These are phyloP conservation scores for Phytophthora nicotianae DNA, from an alignment of 352 stramenopile genomes.

Conservation along the genomic window DNA sequence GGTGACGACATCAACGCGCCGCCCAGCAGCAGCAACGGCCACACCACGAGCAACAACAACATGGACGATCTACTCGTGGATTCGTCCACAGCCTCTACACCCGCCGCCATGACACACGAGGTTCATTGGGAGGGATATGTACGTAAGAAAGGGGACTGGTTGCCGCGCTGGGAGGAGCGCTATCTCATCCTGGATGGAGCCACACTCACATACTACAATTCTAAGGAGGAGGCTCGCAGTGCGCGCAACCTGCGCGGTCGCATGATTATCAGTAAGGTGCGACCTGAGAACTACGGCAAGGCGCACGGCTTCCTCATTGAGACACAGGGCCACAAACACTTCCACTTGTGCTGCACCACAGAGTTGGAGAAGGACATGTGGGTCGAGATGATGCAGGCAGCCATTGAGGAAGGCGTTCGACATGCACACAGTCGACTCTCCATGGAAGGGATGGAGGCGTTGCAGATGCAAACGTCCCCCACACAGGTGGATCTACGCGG, in stretches of 20 bases:
- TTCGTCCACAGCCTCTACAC: slow-evolving; percentile 41
- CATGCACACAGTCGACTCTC: slow-evolving; percentile 30
- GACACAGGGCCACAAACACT: slow-evolving; percentile 89
- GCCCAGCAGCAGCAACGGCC: slow-evolving; percentile 8
- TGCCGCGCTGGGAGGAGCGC: slow-evolving; percentile 89
- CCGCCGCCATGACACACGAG: slow-evolving; percentile 59
- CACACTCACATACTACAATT: slow-evolving; percentile 88
- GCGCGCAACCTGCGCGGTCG: slow-evolving; percentile 78
- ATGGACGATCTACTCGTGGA: slow-evolving; percentile 50
- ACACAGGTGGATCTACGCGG: slow-evolving; percentile 85
- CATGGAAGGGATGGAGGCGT: slow-evolving; percentile 30
- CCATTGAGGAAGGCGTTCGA: slow-evolving; percentile 68
- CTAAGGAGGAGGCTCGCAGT: slow-evolving; percentile 85
- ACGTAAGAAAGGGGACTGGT: slow-evolving; percentile 89
- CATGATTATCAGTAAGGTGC: slow-evolving; percentile 84
- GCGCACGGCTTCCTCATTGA: slow-evolving; percentile 88
- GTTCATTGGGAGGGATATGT: slow-evolving; percentile 91
- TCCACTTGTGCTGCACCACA: slow-evolving; percentile 86
- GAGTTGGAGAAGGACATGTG: slow-evolving; percentile 92
- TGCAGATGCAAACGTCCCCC: slow-evolving; percentile 54
- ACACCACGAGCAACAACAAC: slow-evolving; percentile 9
- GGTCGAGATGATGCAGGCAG: slow-evolving; percentile 92
- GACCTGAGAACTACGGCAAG: slow-evolving; percentile 88
- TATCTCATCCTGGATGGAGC: slow-evolving; percentile 88
- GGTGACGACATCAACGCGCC: not conserved